phyloP scores from a whole-genome alignment of 306 rosid species.

The Potentilla sterilis region DNA sequence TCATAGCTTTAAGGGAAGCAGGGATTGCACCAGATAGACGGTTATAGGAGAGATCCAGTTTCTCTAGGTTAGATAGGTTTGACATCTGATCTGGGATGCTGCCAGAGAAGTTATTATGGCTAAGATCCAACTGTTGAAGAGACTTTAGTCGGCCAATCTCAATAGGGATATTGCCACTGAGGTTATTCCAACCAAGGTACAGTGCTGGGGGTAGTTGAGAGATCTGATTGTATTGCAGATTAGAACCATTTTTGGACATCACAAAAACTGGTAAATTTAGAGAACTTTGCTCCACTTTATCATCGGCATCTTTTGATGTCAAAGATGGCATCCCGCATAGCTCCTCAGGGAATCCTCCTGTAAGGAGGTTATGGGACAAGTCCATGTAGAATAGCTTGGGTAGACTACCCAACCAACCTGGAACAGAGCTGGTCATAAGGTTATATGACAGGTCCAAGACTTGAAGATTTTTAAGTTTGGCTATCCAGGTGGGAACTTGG shows the following conservation, averaged over 20 bases:
- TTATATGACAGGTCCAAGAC: slow-evolving; percentile 77
- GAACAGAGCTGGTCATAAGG: slow-evolving; percentile 54
- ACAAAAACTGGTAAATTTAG: slow-evolving; percentile 81
- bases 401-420: slow-evolving; percentile 66
- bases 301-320: slow-evolving; percentile 41
- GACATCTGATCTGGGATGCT: slow-evolving; percentile 62
- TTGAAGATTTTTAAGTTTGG: slow-evolving; percentile 57
- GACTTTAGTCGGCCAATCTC: slow-evolving; percentile 63
- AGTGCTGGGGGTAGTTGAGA: slow-evolving; percentile 70
- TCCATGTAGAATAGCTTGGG: slow-evolving; percentile 77
- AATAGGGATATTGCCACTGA: slow-evolving; percentile 63
- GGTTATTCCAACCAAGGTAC: slow-evolving; percentile 54
- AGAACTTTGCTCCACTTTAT: slow-evolving; percentile 43
- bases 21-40: slow-evolving; percentile 78
- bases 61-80: slow-evolving; percentile 70
- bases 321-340: slow-evolving; percentile 59
- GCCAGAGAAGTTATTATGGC: slow-evolving; percentile 65
- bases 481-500: slow-evolving; percentile 67
- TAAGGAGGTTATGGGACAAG: slow-evolving; percentile 55
- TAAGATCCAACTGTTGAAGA: slow-evolving; percentile 59
- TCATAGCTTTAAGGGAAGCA: slow-evolving; percentile 51
- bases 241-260: slow-evolving; percentile 54
- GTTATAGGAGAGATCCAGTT: slow-evolving; percentile 65
- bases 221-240: slow-evolving; percentile 76
- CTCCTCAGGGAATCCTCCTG: slow-evolving; percentile 58